Evolutionary conservation across 192 early-diverging fungal species (phyloP), one percentile per base, ranked within the genome.

Genomic region (Backusella macrospora): DNA sequence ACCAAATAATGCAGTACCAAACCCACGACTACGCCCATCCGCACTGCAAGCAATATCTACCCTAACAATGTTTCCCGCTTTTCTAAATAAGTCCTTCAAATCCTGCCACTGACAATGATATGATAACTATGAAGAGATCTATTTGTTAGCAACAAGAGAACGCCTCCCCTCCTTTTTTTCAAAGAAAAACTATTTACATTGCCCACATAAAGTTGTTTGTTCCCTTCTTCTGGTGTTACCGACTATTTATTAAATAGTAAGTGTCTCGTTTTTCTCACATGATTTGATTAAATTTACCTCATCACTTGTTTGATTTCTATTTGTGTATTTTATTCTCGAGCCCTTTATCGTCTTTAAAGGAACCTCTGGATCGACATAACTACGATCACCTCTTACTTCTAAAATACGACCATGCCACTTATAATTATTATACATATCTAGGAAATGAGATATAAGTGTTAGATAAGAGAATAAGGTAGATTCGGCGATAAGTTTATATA

Each of bases 21-120:
- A 93, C 5, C 93, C 93, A 47, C 89, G 80, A 82, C 87, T 90
- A 52, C 88, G 81, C 21, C 92, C 92, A 78, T 89, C 85, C 23
- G 62, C 78, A 74, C 87, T 87, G 23, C 79, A 76, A 15, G 86
- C 85, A 18, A 95, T 84, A 72, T 95, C 92, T 38, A 90, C 92
- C 5, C 91, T 79, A 43, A 89, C 71, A 38, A 93, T 87, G 42
- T 85, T 85, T 38, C 93, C 92, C 37, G 85, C 83, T 70, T 86
- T 82, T 34, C 90, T 85, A 78, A 95, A 93, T 43, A 91, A 82
- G 76, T 93, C 91, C 81, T 94, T 94, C 34, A 95, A 80, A 68
- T 95, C 93, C 69, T 93, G 90, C 93, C 92, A 94, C 68, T 92
- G 89, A 49, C 90, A 88, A 65, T 83, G 86, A 73, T 90, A 93